Evolutionary conservation across 31 red algal species (phyloP), one percentile per base, ranked within the genome.

Genomic region (Odonthalia washingtoniensis): DNA sequence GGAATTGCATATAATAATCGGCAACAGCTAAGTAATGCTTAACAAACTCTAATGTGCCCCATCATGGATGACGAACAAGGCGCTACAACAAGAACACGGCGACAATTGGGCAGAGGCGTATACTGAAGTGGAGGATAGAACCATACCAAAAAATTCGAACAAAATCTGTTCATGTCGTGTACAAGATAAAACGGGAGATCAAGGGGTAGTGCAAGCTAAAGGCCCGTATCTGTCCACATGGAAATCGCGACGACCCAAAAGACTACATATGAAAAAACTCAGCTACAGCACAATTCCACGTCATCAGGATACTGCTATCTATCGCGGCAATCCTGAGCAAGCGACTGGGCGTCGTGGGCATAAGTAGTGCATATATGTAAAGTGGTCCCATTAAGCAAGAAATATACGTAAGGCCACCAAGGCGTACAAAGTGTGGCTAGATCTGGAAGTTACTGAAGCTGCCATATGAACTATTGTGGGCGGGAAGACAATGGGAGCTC

Each of bases 341-440:
- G 40, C 30, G 40, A 44, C 24, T 53, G 17, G 38, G 0, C 9
- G 32, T 46, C 30, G 69, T 0, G n/a, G 82, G 75, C 82, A 75
- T 62, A 17, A 86, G 75, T n/a, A 69, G 82, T 40, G 82, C 82
- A 4, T 86, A 86, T 53, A 30, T 86, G 69, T 69, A 86, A 31
- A 86, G 84, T 35, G 84, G 74, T 28, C 70, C 2, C n/a, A 89
- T 81, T 33, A 53, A 81, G 42, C 44, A 63, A 53, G 38, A 0
- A 1, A 89, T 89, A 17, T 78, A 65, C 40, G 74, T 89, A 12
- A 37, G 86, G 17, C 75, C 86, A 32, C 86, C 86, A 26, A 46
- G 49, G 74, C 17, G 0, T 40, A 53, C 18, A 27, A 28, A 30
- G 43, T 17, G 76, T 5, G 16, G 46, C 14, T 5, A 32, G 4